phyloP scores from a whole-genome alignment of 2,329 filamentous ascomycete species.

The Trichophyton verrucosum region DNA sequence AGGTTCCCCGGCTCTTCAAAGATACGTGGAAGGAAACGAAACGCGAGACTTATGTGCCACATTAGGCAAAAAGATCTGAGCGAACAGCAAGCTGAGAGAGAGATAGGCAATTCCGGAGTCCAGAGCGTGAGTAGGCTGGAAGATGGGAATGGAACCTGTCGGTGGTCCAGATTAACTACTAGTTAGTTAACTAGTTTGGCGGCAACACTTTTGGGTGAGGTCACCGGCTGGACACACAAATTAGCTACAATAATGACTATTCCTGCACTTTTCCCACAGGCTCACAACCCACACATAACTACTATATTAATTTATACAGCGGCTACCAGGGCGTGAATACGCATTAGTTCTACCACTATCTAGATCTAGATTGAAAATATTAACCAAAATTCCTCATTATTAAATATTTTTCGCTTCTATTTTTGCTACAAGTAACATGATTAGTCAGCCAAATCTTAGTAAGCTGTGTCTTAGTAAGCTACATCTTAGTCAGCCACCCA shows the following conservation, averaged over 20 bases:
- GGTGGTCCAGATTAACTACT: not conserved
- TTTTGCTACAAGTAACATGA: not conserved
- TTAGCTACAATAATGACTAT: too few species aligned
- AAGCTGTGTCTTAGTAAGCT: too few species aligned
- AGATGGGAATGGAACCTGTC: not conserved
- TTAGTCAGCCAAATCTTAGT: too few species aligned
- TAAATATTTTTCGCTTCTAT: not conserved
- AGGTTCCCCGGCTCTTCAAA: conserved; percentile 5
- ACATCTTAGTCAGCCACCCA: too few species aligned
- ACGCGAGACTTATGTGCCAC: conserved; percentile 8
- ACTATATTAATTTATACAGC: not conserved
- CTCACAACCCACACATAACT: not conserved
- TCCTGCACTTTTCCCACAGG: not conserved
- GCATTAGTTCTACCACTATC: not conserved
- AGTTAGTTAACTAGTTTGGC: not conserved
- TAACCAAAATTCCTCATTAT: not conserved
- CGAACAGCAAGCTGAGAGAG: not conserved
- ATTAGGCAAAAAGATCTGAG: conserved; percentile 7
- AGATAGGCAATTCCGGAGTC: not conserved
- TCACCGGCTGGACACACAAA: too few species aligned
- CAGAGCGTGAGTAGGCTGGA: not conserved
- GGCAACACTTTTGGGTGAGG: not conserved
- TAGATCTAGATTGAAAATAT: not conserved
- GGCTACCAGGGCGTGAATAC: not conserved
- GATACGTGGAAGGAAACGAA: conserved; percentile 6